A percentile compares a stretch with the other conserved stretches of the same genome.
Evolutionary conservation across 176 grass and related monocot species (phyloP).

Genomic region (Pharus latifolius): DNA sequence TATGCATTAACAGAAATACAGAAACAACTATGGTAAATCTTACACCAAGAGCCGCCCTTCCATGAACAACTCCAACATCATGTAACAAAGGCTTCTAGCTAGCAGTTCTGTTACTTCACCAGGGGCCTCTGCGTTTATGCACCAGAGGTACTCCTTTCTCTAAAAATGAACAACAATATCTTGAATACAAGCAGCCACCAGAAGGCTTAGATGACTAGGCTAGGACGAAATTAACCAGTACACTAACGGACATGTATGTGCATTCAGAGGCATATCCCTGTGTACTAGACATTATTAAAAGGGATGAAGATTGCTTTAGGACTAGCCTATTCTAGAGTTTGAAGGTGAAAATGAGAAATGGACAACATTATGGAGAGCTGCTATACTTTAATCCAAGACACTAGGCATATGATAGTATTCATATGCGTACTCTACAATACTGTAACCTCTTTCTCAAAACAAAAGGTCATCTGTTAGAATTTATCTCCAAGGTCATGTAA

Average conservation of each 20-base stretch:
- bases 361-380: not conserved
- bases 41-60: constrained; percentile 1
- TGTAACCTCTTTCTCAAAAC: not conserved
- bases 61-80: constrained; percentile 12
- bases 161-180: constrained; percentile 3
- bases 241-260: not conserved
- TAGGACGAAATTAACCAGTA: not conserved
- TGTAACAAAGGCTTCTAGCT: constrained; percentile 21
- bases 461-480: not conserved
- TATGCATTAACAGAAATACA: constrained; percentile 5
- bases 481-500: not conserved
- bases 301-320: not conserved
- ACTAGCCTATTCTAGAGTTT: not conserved
- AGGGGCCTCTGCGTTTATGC: constrained; percentile 26
- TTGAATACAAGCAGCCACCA: too few relatives aligned
- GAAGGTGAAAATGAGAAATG: too few relatives aligned
- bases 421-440: too few relatives aligned
- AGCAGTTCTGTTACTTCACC: constrained; percentile 13
- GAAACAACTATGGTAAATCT: not conserved
- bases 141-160: constrained; percentile 19
- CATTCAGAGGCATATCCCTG: not conserved
- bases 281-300: not conserved
- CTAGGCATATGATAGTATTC: too few relatives aligned
- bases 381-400: not conserved
- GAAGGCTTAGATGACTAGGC: not conserved